A percentile compares a stretch with the other conserved stretches of the same genome.
phyloP scores from a whole-genome alignment of 1,139 yeast species.

The Suhomyces bokatorum region DNA sequence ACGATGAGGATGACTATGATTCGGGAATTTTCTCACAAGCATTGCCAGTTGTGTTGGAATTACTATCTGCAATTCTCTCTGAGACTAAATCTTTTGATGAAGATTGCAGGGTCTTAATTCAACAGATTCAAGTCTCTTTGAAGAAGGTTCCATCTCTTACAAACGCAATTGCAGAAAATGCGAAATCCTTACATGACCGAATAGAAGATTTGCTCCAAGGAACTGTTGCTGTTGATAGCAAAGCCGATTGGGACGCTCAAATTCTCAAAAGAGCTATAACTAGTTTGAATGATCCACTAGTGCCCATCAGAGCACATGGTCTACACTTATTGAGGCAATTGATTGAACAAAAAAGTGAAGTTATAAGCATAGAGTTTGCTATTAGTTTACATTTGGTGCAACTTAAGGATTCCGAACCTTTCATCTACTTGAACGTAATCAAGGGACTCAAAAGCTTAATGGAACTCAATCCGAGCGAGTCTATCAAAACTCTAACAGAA shows the following conservation, averaged over 20 bases:
- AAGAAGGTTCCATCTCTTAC: constrained; percentile 16
- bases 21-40: constrained; percentile 24
- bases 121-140: constrained; percentile 29
- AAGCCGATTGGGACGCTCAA: constrained; percentile 29
- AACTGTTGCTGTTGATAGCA: constrained; percentile 18
- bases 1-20: constrained; percentile 41
- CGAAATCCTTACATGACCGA: constrained; percentile 32
- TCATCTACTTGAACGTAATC: constrained; percentile 78
- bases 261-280: constrained; percentile 57
- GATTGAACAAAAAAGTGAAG: constrained; percentile 49
- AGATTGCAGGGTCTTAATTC: constrained; percentile 24
- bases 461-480: constrained; percentile 40
- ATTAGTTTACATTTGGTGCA: constrained; percentile 64
- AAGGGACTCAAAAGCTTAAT: constrained; percentile 70
- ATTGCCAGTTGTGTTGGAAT: constrained; percentile 45
- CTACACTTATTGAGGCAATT: constrained; percentile 63
- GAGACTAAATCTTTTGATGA: constrained; percentile 39
- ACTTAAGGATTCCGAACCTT: constrained; percentile 80
- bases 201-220: constrained; percentile 32
- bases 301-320: constrained; percentile 89
- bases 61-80: constrained; percentile 54
- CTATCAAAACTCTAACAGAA: constrained; percentile 40
- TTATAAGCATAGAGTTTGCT: constrained; percentile 54
- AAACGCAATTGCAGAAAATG: constrained; percentile 6
- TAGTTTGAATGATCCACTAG: constrained; percentile 71